Evolutionary conservation across 495 filamentous ascomycete species (phyloP), one percentile per base, ranked within the genome.

Genomic region (Neurospora africana): DNA sequence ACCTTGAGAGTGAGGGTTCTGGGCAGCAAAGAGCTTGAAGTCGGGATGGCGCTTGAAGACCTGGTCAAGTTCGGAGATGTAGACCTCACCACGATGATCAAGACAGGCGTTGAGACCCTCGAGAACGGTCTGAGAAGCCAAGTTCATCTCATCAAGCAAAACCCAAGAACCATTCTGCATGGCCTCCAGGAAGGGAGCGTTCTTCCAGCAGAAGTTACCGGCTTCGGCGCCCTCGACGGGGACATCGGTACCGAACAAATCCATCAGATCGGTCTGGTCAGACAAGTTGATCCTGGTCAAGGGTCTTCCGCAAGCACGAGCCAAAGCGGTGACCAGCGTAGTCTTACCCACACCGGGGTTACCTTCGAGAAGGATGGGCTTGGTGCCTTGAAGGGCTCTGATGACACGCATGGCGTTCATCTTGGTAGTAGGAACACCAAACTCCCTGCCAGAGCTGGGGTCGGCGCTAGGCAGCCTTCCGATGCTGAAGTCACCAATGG

Each of bases 131-230:
- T 98, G 96, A 0, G 96, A 98, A 4, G 96, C 96, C 69, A 99
- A 78, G 76, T 99, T 99, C 96, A 99, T 98, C 84, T 99, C 96
- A 80, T 99, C 96, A 1, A 99, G 84, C 10, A 99, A 82, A 9
- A 98, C 95, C 96, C 96, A 99, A 74, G 94, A 89, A 15, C 96
- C 96, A 65, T 88, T 89, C 78, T 96, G 94, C 95, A 99, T 98
- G 10, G 96, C 96, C 78, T 91, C 90, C 40, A 99, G 83, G 78
- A 98, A 99, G 2, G 96, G 94, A 17, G 93, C 96, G 80, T 98
- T 94, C 72, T 93, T 88, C 96, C 96, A 99, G 6, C 89, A 89
- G 74, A 99, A 99, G 70, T 91, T 89, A 3, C 96, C 95, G 23
- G 92, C 89, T 76, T 91, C 87, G 0, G 89, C 93, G 47, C 93